Base-by-base conservation (phyloP, 169 alveolate genomes). In the Cryptosporidium ubiquitum region DNA sequence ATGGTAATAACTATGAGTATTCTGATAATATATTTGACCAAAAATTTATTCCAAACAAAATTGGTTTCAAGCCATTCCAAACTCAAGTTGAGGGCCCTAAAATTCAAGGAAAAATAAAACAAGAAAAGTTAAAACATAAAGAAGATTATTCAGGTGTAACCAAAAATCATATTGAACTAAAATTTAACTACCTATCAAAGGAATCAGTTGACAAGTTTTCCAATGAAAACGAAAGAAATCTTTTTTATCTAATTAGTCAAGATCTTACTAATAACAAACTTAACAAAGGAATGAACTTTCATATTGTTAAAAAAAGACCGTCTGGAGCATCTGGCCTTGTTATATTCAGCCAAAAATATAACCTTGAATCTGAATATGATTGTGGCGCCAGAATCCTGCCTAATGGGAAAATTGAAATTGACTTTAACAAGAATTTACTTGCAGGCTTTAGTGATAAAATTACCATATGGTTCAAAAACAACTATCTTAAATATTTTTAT, bases 31-130 rank as follows among this genome's bases (percentile, higher is more conserved):
- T 14, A 18, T 44, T 58, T 79, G 51, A 55, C 20, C 79, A 79
- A 79, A 40, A 61, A 2, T 42, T 29, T 23, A 37, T 60, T n/a
- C 68, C 79, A 16, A 79, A 79, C 23, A 79, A 42, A 9, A 49
- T 79, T 20, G 89, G 89, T 10, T 79, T 79, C 35, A 74, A 23
- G 16, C 69, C 71, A 10, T 37, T 64, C 23, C 71, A 64, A 29
- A 55, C 20, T 10, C 66, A 55, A 10, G 35, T 9, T 9, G 66
- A 55, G 20, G 29, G 10, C 12, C 66, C 16, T 7, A 55, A 20
- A 26, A 0, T 9, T 0, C 66, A 5, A 55, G 35, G 20, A 47
- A 47, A 47, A 47, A 47, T 4, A 47, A 47, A 5, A 47, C 23
- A 2, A 3, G 23, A 47, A 47, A 47, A 47, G 1, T 5, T 20